These are phyloP conservation scores for Hymenoscyphus salicellus DNA, from an alignment of 2,329 filamentous ascomycete species.

Conservation along the genomic window DNA sequence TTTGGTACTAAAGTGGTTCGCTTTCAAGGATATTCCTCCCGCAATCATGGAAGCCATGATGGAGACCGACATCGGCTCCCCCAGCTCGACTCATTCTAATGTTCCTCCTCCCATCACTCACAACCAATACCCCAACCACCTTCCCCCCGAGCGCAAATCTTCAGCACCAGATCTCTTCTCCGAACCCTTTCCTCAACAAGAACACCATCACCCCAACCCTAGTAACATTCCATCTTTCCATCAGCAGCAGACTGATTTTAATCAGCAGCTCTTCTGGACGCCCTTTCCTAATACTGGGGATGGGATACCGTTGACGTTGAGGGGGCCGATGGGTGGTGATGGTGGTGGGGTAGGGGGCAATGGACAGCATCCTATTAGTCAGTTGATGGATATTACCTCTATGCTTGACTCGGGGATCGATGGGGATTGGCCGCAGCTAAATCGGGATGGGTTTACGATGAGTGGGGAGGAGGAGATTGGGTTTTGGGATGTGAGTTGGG, in stretches of 20 bases:
- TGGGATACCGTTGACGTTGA: slow-evolving; percentile 16
- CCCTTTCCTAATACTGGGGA: slow-evolving; percentile 20
- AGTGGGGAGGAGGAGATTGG: slow-evolving; percentile 5
- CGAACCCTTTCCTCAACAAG: not conserved
- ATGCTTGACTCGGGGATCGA: slow-evolving; percentile 16
- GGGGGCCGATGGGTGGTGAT: too few species aligned
- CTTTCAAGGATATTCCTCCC: slow-evolving; percentile 4
- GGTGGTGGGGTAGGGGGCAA: too few species aligned
- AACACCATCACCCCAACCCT: not conserved
- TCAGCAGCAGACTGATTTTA: not conserved
- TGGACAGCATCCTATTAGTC: slow-evolving; percentile 2
- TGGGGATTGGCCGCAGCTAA: slow-evolving; percentile 18
- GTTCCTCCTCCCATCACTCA: not conserved
- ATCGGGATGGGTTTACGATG: slow-evolving; percentile 23
- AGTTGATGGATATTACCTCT: slow-evolving; percentile 19
- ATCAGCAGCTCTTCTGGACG: slow-evolving; percentile 19
- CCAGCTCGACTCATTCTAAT: not conserved
- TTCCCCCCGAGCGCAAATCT: not conserved
- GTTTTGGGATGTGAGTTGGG: slow-evolving; percentile 10
- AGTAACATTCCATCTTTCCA: not conserved
- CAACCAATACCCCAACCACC: not conserved
- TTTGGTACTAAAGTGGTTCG: slow-evolving; percentile 16
- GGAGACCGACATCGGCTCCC: slow-evolving; percentile 8
- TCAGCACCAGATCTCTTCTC: slow-evolving; percentile 9
- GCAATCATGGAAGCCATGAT: slow-evolving; percentile 7